Conservation (phyloP, 2,329 filamentous ascomycete genomes). For the Esteya vermicola region DNA sequence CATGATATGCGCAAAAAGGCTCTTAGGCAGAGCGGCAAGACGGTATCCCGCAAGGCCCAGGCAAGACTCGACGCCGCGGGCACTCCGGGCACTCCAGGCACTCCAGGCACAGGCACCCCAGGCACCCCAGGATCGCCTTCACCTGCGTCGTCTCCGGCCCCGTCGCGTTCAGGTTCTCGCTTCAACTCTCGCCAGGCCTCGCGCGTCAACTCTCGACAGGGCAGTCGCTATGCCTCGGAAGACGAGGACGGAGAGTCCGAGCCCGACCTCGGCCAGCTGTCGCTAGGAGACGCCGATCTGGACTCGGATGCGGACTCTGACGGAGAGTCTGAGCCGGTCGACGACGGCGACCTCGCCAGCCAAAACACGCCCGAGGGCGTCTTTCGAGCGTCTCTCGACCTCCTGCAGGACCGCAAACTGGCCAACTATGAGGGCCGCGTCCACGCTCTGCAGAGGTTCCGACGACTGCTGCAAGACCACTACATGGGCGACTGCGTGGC, state of each 20-base stretch:
- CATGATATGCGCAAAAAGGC: slow-evolving; percentile 54
- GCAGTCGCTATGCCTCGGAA: slow-evolving; percentile 44
- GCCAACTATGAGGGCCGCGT: slow-evolving; percentile 61
- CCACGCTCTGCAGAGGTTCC: slow-evolving; percentile 44
- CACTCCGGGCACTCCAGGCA: too few relatives aligned
- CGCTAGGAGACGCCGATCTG: not conserved
- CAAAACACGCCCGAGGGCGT: slow-evolving; percentile 20
- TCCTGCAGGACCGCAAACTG: slow-evolving; percentile 62
- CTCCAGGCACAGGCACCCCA: not conserved
- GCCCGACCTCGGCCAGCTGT: not conserved
- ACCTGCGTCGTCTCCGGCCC: slow-evolving; percentile 41
- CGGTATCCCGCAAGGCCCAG: slow-evolving; percentile 52
- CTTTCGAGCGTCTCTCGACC: slow-evolving; percentile 51
- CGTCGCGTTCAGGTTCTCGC: slow-evolving; percentile 44
- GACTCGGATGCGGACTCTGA: slow-evolving; percentile 21
- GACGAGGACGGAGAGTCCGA: slow-evolving; percentile 33
- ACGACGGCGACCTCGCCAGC: slow-evolving; percentile 24
- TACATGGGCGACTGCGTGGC: slow-evolving; percentile 51
- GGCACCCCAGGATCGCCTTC: slow-evolving; percentile 29
- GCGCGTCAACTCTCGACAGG: slow-evolving; percentile 42
- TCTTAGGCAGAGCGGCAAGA: slow-evolving; percentile 57
- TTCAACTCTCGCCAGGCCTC: slow-evolving; percentile 29
- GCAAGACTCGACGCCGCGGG: slow-evolving; percentile 29
- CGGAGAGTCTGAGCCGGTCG: slow-evolving; percentile 28
- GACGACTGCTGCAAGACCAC: slow-evolving; percentile 52